Evolutionary conservation across 805 yeast species (phyloP).

Genomic region (Saccharomycopsis amapae): DNA sequence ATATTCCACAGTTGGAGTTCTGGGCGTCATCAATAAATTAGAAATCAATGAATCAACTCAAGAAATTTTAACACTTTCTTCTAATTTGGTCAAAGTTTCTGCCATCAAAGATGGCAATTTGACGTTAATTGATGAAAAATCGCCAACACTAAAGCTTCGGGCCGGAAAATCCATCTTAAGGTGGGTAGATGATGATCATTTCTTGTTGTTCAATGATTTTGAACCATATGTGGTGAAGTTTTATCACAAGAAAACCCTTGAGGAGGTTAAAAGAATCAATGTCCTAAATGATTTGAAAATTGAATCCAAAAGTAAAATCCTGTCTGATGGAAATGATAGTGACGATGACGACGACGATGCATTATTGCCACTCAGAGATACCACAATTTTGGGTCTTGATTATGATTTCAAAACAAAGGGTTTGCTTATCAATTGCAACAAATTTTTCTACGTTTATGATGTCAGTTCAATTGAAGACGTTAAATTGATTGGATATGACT

Average conservation of each 20-base stretch:
- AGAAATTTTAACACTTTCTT: conserved; percentile 2
- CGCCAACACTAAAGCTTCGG: neutral
- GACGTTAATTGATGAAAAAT: neutral
- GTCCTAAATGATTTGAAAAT: conserved; percentile 15
- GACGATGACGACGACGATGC: conserved; percentile 18
- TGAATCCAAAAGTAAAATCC: conserved; percentile 1
- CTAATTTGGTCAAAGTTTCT: neutral
- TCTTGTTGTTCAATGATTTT: conserved; percentile 12
- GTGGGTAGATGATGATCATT: conserved; percentile 12
- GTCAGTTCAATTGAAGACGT: neutral
- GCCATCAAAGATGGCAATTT: neutral
- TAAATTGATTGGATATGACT: neutral
- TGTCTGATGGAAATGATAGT: conserved; percentile 8
- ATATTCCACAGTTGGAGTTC: neutral
- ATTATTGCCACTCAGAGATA: conserved; percentile 20
- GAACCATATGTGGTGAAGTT: conserved; percentile 11
- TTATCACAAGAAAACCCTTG: conserved; percentile 7
- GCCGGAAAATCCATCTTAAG: neutral
- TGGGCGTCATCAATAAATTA: neutral
- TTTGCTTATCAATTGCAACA: conserved; percentile 14
- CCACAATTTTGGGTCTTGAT: conserved; percentile 17
- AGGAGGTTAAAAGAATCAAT: conserved; percentile 12
- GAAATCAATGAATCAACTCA: conserved; percentile 5
- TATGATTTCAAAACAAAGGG: neutral
- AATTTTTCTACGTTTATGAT: conserved; percentile 17